Conservation (phyloP, 768 basidiomycete species). For the Serendipita indica region DNA sequence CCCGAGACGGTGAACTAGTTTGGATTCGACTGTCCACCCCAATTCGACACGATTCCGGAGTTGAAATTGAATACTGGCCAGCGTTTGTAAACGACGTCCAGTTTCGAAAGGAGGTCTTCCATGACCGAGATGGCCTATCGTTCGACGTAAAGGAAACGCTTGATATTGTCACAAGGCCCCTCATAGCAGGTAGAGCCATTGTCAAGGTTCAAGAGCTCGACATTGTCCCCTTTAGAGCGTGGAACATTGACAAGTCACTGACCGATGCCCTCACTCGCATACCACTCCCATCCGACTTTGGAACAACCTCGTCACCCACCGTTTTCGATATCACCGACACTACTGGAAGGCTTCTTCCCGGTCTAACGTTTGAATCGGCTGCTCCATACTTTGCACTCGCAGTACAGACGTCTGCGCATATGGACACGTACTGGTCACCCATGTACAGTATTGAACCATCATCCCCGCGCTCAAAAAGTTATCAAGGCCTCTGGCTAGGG, state of each 20-base stretch:
- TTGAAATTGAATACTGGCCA: slow-evolving; percentile 58
- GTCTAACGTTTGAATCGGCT: slow-evolving; percentile 32
- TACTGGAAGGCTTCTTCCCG: slow-evolving; percentile 11
- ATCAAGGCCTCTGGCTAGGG: slow-evolving; percentile 82
- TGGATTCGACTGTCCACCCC: slow-evolving; percentile 43
- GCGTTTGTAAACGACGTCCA: slow-evolving; percentile 46
- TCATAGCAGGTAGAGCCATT: background rate
- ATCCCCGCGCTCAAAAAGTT: slow-evolving; percentile 42
- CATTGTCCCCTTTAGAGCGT: slow-evolving; percentile 17
- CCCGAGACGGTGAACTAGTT: slow-evolving; percentile 52
- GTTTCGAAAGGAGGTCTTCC: slow-evolving; percentile 32
- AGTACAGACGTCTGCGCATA: slow-evolving; percentile 48
- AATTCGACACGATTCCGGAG: slow-evolving; percentile 33
- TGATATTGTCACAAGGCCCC: background rate
- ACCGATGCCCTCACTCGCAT: slow-evolving; percentile 12
- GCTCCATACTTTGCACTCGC: slow-evolving; percentile 54
- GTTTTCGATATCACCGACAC: slow-evolving; percentile 39
- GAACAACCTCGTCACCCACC: slow-evolving; percentile 31
- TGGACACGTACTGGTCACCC: slow-evolving; percentile 53
- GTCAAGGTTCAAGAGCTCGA: slow-evolving; percentile 11
- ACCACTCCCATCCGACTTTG: slow-evolving; percentile 20
- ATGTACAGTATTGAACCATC: slow-evolving; percentile 33
- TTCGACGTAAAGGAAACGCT: background rate
- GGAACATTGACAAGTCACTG: slow-evolving; percentile 14
- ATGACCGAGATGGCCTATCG: slow-evolving; percentile 15